Evolutionary conservation across 257 asterid species (phyloP).

Genomic region (Salvia splendens): DNA sequence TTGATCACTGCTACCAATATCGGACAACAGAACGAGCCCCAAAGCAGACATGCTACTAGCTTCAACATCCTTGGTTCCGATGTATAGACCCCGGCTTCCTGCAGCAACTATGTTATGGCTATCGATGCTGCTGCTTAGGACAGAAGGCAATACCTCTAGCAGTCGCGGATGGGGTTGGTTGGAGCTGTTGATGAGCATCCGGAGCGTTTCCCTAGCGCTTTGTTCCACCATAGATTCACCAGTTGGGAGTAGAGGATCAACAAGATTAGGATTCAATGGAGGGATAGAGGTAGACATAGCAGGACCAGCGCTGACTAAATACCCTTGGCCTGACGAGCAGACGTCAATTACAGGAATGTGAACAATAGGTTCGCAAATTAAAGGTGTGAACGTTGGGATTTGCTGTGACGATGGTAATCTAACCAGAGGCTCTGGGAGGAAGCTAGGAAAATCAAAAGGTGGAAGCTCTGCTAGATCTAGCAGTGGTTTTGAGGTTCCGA

Average conservation of each 20-base stretch:
- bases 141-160: constrained; percentile 61
- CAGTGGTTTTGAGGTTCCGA: constrained; percentile 45
- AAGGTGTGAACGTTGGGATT: constrained; percentile 74
- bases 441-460: constrained; percentile 62
- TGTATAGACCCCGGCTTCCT: constrained; percentile 74
- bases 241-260: constrained; percentile 56
- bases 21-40: constrained; percentile 49
- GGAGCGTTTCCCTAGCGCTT: constrained; percentile 88
- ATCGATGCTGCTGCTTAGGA: constrained; percentile 41
- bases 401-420: constrained; percentile 73
- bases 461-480: constrained; percentile 52
- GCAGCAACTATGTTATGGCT: constrained; percentile 46
- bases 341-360: constrained; percentile 82
- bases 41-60: constrained; percentile 45
- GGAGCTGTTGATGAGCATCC: constrained; percentile 76
- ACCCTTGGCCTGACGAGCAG: constrained; percentile 93
- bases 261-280: constrained; percentile 51
- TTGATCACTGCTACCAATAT: constrained; percentile 35
- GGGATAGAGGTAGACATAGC: constrained; percentile 60
- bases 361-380: constrained; percentile 85
- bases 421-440: constrained; percentile 56
- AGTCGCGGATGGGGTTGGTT: constrained; percentile 57
- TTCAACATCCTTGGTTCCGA: constrained; percentile 55
- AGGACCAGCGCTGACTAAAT: constrained; percentile 81
- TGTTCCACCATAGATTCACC: constrained; percentile 66